These are phyloP conservation scores for Basipetospora chlamydospora DNA, from an alignment of 2,329 filamentous ascomycete species.

Conservation along the genomic window DNA sequence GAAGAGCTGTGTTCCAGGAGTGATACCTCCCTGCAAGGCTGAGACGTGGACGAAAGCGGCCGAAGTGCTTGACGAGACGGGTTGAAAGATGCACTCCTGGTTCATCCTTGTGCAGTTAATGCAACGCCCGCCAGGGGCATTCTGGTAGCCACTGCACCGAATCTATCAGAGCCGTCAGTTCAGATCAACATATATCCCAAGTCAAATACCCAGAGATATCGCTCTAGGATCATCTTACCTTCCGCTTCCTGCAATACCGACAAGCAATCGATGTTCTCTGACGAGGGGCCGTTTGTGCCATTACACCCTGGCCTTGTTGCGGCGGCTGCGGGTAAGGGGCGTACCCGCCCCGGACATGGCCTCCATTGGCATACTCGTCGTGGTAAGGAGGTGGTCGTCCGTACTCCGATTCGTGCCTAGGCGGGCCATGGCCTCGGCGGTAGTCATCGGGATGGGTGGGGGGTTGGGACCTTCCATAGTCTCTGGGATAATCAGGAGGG, in stretches of 20 bases:
- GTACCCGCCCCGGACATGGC: conserved; percentile 18
- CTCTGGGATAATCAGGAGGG: conserved; percentile 14
- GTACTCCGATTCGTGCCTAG: conserved; percentile 14
- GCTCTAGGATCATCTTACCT: conserved; percentile 24
- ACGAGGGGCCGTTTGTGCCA: conserved; percentile 35
- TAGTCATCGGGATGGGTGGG: conserved; percentile 20
- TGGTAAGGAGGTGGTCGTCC: conserved; percentile 16
- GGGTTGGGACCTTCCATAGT: conserved; percentile 20
- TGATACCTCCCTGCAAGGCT: conserved; percentile 41
- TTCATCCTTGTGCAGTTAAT: conserved; percentile 48
- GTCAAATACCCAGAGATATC: neutral
- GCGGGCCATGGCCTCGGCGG: conserved; percentile 17
- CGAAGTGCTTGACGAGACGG: conserved; percentile 39
- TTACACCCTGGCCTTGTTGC: neutral
- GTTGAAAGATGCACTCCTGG: conserved; percentile 47
- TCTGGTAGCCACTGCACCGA: conserved; percentile 45
- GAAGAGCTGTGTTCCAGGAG: conserved; percentile 40
- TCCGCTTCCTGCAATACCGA: conserved; percentile 45
- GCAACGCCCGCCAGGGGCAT: conserved; percentile 43
- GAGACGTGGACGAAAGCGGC: conserved; percentile 46
- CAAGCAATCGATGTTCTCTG: conserved; percentile 47
- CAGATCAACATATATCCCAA: conserved; percentile 2
- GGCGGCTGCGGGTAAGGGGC: conserved; percentile 2
- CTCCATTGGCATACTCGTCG: conserved; percentile 21
- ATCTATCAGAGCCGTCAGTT: conserved; percentile 30